Evolutionary conservation across 306 rosid species (phyloP).

Genomic region (Crotalaria pallida): DNA sequence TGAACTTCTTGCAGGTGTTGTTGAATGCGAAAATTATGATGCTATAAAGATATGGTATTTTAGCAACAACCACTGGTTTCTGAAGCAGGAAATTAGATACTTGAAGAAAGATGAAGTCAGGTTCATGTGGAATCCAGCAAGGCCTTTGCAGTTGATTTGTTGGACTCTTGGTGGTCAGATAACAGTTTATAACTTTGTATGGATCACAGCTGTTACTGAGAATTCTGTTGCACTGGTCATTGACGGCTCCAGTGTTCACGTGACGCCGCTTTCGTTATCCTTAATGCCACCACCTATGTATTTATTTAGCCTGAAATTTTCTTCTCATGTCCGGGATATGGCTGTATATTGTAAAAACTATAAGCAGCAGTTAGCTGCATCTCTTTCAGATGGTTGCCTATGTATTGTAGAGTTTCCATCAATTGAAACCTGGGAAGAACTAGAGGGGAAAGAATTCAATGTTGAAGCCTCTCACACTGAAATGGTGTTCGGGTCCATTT

Average conservation of each 20-base stretch:
- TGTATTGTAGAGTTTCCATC: constrained; percentile 77
- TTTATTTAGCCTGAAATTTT: constrained; percentile 67
- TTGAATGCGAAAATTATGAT: constrained; percentile 63
- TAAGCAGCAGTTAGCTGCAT: constrained; percentile 64
- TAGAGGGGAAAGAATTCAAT: constrained; percentile 69
- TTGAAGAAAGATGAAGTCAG: constrained; percentile 55
- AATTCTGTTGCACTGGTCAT: constrained; percentile 69
- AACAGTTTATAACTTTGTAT: constrained; percentile 58
- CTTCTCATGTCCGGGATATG: constrained; percentile 59
- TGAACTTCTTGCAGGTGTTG: constrained; percentile 90
- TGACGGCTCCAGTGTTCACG: constrained; percentile 61
- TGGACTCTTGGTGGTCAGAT: constrained; percentile 86
- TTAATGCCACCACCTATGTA: constrained; percentile 92
- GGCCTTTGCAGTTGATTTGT: constrained; percentile 70
- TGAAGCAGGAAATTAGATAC: constrained; percentile 81
- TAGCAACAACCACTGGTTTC: constrained; percentile 90
- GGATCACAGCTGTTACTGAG: constrained; percentile 73
- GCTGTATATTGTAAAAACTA: constrained; percentile 57
- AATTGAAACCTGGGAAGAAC: constrained; percentile 82
- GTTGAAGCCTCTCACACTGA: constrained; percentile 56
- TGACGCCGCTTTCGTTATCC: constrained; percentile 67
- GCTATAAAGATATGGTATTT: constrained; percentile 76
- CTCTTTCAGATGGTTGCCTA: constrained; percentile 67
- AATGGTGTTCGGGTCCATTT: constrained; percentile 47
- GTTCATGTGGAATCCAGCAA: constrained; percentile 76